Percentiles rank a stretch among this genome's conserved stretches.
These are phyloP conservation scores for Pichiaceae sp. DNA, from an alignment of 1,139 yeast species.

Conservation along the genomic window DNA sequence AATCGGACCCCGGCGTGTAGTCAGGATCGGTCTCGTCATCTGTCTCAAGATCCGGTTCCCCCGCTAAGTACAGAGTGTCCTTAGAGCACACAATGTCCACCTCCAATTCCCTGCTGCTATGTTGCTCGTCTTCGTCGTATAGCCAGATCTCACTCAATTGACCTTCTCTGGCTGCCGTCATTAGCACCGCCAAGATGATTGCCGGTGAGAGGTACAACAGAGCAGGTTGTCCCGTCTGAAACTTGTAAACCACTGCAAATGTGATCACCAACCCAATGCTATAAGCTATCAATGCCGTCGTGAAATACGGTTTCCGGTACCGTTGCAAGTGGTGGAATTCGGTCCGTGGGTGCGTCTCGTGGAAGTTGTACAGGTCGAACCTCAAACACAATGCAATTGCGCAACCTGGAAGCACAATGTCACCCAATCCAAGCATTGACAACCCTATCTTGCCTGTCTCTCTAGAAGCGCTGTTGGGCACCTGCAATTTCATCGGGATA, in stretches of 20 bases:
- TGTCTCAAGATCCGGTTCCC: conserved; percentile 13
- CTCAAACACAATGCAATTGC: conserved; percentile 42
- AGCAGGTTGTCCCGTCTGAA: conserved; percentile 56
- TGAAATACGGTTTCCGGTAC: conserved; percentile 39
- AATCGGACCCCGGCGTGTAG: conserved; percentile 5
- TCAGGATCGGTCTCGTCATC: conserved; percentile 17
- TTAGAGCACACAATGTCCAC: conserved; percentile 13
- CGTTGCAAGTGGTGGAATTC: conserved; percentile 33
- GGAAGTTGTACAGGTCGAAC: conserved; percentile 37
- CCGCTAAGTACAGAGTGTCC: conserved; percentile 17
- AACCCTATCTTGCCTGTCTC: conserved; percentile 12
- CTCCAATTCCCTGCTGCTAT: conserved; percentile 22
- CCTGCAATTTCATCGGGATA: conserved; percentile 45
- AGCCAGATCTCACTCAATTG: conserved; percentile 35
- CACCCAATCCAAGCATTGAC: conserved; percentile 49
- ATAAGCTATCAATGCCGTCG: conserved; percentile 35
- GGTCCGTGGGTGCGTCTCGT: conserved; percentile 22
- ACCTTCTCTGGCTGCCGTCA: conserved; percentile 27
- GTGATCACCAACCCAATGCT: conserved; percentile 36
- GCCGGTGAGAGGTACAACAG: conserved; percentile 54
- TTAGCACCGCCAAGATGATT: conserved; percentile 28
- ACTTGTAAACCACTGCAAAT: conserved; percentile 30
- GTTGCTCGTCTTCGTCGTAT: conserved; percentile 27
- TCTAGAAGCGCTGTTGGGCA: conserved; percentile 30
- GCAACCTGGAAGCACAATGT: conserved; percentile 50